These are phyloP conservation scores for Fusarium coffeatum DNA, from an alignment of 2,329 filamentous ascomycete genomes.

Conservation along the genomic window DNA sequence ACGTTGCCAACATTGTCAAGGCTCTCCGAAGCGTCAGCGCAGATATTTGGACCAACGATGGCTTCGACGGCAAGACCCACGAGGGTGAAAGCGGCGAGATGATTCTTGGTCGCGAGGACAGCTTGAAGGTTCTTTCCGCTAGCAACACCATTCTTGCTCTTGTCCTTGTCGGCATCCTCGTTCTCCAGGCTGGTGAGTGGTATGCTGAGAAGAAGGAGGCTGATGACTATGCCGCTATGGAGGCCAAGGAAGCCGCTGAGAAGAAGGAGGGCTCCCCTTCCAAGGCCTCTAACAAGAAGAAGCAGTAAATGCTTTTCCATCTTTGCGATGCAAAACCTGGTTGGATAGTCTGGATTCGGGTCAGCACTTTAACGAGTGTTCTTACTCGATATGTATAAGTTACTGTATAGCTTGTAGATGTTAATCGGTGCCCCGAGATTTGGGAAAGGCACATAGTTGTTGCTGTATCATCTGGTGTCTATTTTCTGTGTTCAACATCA, in stretches of 20 bases:
- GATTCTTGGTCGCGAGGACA: constrained; percentile 85
- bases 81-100: constrained; percentile 66
- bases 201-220: constrained; percentile 95
- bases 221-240: constrained; percentile 76
- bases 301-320: constrained; percentile 45
- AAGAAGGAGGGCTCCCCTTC: constrained; percentile 52
- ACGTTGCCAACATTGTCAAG: constrained; percentile 96
- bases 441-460: constrained; percentile 3
- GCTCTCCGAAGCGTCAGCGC: constrained; percentile 85
- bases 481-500: background rate
- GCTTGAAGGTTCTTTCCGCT: constrained; percentile 87
- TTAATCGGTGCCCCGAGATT: background rate
- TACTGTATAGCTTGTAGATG: constrained; percentile 21
- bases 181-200: constrained; percentile 97
- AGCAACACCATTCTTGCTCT: constrained; percentile 97
- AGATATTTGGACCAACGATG: constrained; percentile 68
- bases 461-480: background rate
- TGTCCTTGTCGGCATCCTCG: constrained; percentile 89
- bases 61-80: constrained; percentile 52
- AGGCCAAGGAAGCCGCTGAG: constrained; percentile 55
- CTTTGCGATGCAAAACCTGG: background rate
- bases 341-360: background rate
- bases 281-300: constrained; percentile 53
- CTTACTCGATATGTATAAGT: constrained; percentile 7
- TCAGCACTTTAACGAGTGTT: background rate